Evolutionary conservation across 2,329 filamentous ascomycete genomes (phyloP).

Genomic region (Colletotrichum neosansevieriae): DNA sequence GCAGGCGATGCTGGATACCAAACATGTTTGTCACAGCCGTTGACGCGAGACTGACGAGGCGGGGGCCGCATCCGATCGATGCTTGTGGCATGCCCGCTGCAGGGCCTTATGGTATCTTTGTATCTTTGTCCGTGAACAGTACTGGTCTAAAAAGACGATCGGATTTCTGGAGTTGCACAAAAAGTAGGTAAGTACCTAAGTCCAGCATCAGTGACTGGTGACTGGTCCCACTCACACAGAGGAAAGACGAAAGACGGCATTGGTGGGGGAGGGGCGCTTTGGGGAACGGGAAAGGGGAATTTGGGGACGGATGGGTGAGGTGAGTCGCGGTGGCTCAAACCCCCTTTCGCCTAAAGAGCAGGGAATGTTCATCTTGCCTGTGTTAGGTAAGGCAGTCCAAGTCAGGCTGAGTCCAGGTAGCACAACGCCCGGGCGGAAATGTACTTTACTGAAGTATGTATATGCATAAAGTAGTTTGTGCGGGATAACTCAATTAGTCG

Average conservation of each 20-base stretch:
- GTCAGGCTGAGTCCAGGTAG: neutral
- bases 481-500: slow-evolving; percentile 10
- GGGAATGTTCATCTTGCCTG: neutral
- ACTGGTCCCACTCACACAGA: neutral
- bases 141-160: neutral
- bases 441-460: slow-evolving; percentile 1
- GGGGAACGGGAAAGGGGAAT: neutral
- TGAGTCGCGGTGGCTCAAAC: neutral
- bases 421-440: slow-evolving; percentile 1
- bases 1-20: neutral
- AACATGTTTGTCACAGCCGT: slow-evolving; percentile 10
- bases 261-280: neutral
- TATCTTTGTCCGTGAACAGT: slow-evolving; percentile 21
- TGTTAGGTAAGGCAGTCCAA: neutral
- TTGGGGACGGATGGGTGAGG: slow-evolving; percentile 7
- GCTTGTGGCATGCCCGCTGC: slow-evolving; percentile 14
- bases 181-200: neutral
- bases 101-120: slow-evolving; percentile 6
- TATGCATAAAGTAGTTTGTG: slow-evolving; percentile 28
- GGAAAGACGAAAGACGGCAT: neutral
- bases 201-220: no score
- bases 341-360: neutral
- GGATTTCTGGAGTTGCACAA: neutral
- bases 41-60: slow-evolving; percentile 10
- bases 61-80: slow-evolving; percentile 11